Evolutionary conservation across 163 green algal genomes (phyloP).

Genomic region (Volvox carteri): DNA sequence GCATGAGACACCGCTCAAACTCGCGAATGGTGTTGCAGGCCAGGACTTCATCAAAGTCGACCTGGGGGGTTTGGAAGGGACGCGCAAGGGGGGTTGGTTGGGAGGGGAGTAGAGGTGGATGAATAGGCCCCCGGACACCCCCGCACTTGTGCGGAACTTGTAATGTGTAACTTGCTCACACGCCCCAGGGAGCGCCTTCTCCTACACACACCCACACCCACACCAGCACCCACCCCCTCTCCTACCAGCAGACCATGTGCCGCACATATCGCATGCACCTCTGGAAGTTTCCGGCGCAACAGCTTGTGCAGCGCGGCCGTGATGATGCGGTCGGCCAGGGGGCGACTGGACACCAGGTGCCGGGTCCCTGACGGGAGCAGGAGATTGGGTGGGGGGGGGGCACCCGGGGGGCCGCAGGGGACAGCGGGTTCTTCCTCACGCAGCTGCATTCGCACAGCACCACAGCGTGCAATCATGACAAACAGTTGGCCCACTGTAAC

Average conservation of each 20-base stretch:
- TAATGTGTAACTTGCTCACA: too few species aligned
- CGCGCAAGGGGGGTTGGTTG: background rate
- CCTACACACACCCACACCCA: too few species aligned
- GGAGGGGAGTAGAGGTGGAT: too few species aligned
- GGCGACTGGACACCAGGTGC: constrained; percentile 17
- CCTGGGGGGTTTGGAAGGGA: background rate
- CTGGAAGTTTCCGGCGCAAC: constrained; percentile 39
- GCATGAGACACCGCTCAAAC: constrained; percentile 45
- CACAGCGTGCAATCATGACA: too few species aligned
- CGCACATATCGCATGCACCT: constrained; percentile 49
- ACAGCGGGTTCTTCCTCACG: too few species aligned
- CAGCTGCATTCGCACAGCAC: too few species aligned
- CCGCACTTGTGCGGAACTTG: too few species aligned
- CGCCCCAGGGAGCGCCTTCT: too few species aligned
- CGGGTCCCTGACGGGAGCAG: constrained; percentile 15
- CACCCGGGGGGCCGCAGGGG: background rate
- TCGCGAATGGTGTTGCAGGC: constrained; percentile 40
- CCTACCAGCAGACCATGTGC: constrained; percentile 41
- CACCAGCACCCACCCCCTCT: too few species aligned
- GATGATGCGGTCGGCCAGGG: constrained; percentile 45
- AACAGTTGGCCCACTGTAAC: too few species aligned
- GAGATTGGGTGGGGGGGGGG: background rate
- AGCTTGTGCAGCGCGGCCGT: constrained; percentile 43
- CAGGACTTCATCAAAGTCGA: constrained; percentile 55
- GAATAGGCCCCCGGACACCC: too few species aligned